Evolutionary conservation across 2,329 filamentous ascomycete genomes (phyloP), one percentile per base, ranked within the genome.

Genomic region (Aureobasidium sp.): DNA sequence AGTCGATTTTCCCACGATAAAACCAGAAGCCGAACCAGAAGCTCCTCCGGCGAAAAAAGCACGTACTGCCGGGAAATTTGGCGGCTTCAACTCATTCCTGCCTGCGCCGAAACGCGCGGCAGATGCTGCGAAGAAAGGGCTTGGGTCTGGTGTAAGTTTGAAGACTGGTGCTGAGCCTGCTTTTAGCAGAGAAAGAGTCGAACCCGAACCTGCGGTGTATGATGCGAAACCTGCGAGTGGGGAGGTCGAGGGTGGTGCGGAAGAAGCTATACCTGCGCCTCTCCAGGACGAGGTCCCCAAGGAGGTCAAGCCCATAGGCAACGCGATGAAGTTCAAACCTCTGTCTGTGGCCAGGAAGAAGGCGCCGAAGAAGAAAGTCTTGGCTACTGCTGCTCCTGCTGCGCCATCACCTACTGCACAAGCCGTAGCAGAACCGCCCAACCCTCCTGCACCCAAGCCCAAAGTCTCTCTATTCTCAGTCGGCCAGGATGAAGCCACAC

Each of bases 271-370:
- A 61, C 75, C 61, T 7, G 50, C 78, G 47, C 63, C 66, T n/a
- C 54, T 49, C 12, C 55, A 56, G 4, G 65, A 66, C n/a, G 62
- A 81, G 17, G 25, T 56, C 22, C 78, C 77, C n/a, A 74, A 79
- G 2, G 80, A 85, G 55, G 78, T 85, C 14, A 85, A 87, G 69
- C 70, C 86, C 12, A 79, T 84, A 2, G 87, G 86, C 17, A 93
- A 90, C 61, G 81, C 89, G 11, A 80, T 90, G 68, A 87, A 89
- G 81, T 96, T 97, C 69, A 86, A 84, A 65, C 91, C 91, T 3
- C 74, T 96, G 32, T 95, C 90, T 1, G 90, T 96, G 12, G 81
- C 84, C 14, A 79, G 88, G 57, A 88, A 85, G 58, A 77, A 83
- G 25, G 80, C 79, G 58, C 89, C 86, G 71, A 88, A 85, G 71